Evolutionary conservation across 2,329 filamentous ascomycete genomes (phyloP), one percentile per base, ranked within the genome.

Genomic region (Monilinia laxa): DNA sequence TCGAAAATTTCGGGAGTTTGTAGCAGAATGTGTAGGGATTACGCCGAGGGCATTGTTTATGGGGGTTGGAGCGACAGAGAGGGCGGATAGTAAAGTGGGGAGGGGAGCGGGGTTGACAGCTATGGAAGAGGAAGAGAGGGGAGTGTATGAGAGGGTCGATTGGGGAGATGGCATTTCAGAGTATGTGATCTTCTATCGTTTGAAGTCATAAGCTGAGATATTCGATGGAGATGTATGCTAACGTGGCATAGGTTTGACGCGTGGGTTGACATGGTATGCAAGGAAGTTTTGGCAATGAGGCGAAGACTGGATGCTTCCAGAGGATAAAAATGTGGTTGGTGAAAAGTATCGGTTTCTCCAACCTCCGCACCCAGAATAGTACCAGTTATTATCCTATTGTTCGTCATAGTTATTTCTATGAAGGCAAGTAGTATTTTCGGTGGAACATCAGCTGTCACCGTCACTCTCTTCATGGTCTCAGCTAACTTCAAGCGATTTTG

Each of bases 221-320:
- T 4, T 11, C n/a, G 16, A 3, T 47, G 1, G 18, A 3, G 14
- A 20, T 1, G 2, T 16, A 31, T 47, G 20, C 58, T 60, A 25
- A 60, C 5, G 45, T 14, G 9, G 23, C 45, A 5, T 16, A 64
- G 62, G 28, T 64, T 51, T 11, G 53, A 64, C 40, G 62, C 20
- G 0, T 64, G 62, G 52, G 62, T 64, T 7, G 62, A 64, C 28
- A 64, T 64, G 62, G 62, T 64, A 25, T 64, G 52, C 16, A 64
- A 57, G 23, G 62, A 64, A 5, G 62, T 64, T 5, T 20, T 64
- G 6, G 40, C 42, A 6, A 64, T 64, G 62, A 64, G 62, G 7
- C 31, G 53, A 47, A 51, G 62, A 38, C 42, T 64, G 5, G 62
- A 64, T 40, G 53, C 40, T 38, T 31, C 25, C 6, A 57, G 53